Evolutionary conservation across 495 filamentous ascomycete species (phyloP).

Genomic region (Podospora didyma): DNA sequence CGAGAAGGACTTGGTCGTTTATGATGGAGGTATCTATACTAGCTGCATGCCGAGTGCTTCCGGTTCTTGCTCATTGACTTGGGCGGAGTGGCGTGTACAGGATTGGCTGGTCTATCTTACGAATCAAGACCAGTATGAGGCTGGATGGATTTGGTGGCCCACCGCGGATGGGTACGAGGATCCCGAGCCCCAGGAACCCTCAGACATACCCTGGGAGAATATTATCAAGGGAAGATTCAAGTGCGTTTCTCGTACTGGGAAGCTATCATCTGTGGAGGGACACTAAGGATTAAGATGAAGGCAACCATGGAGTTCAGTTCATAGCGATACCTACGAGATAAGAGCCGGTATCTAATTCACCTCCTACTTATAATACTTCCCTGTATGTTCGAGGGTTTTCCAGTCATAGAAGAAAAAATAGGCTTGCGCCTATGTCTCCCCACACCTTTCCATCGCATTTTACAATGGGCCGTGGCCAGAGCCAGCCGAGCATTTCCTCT

Average conservation of each 20-base stretch:
- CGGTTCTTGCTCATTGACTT: background rate
- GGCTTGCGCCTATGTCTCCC: too few species aligned
- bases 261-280: background rate
- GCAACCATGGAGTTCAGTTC: background rate
- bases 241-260: background rate
- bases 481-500: slow-evolving; percentile 6
- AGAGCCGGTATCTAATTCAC: background rate
- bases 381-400: too few species aligned
- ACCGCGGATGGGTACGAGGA: background rate
- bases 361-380: background rate
- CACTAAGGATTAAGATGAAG: background rate
- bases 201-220: background rate
- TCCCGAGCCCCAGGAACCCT: background rate
- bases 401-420: too few species aligned
- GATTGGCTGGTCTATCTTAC: background rate
- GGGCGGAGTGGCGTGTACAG: background rate
- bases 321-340: background rate
- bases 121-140: background rate
- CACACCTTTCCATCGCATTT: too few species aligned
- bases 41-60: background rate
- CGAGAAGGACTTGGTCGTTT: background rate
- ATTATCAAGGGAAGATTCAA: background rate
- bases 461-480: slow-evolving; percentile 7
- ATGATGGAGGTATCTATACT: background rate
- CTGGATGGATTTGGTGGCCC: background rate